A percentile compares a stretch with the other conserved stretches of the same genome.
Evolutionary conservation across 768 basidiomycete genomes (phyloP).

Genomic region (Russula olivacea): DNA sequence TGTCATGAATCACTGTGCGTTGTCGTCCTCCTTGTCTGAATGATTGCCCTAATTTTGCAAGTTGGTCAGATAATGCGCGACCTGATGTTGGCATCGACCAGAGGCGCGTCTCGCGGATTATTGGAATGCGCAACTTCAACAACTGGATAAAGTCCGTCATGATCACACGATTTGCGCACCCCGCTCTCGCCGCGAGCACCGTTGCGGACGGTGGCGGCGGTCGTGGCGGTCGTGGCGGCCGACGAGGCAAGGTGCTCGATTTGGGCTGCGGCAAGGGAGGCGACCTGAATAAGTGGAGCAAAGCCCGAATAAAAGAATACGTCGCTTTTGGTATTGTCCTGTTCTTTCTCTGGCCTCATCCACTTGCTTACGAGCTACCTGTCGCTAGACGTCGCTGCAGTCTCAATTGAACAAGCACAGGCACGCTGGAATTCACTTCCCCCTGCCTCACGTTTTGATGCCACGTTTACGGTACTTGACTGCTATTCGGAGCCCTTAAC

Average conservation of each 20-base stretch:
- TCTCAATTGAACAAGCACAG: conserved; percentile 87
- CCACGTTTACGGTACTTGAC: conserved; percentile 79
- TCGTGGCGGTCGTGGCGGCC: conserved; percentile 32
- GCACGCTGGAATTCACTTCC: conserved; percentile 53
- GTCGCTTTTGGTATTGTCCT: conserved; percentile 67
- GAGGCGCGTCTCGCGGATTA: conserved; percentile 86
- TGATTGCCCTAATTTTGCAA: not conserved
- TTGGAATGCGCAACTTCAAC: conserved; percentile 96
- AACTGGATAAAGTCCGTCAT: conserved; percentile 99
- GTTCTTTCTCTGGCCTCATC: not conserved
- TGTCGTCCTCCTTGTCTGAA: conserved; percentile 8
- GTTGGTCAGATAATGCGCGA: conserved; percentile 72
- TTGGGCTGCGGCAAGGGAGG: conserved; percentile 99
- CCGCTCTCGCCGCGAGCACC: conserved; percentile 40
- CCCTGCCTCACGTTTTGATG: conserved; percentile 56
- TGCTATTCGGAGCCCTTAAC: conserved; percentile 76
- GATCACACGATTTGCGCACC: conserved; percentile 83
- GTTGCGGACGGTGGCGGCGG: conserved; percentile 24
- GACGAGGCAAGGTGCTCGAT: conserved; percentile 79
- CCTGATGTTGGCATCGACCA: conserved; percentile 86
- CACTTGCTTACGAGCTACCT: conserved; percentile 10
- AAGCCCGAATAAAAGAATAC: conserved; percentile 73
- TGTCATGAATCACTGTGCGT: conserved; percentile 75
- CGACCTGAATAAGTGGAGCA: conserved; percentile 92
- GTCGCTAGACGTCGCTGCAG: conserved; percentile 71